phyloP scores from a whole-genome alignment of 768 basidiomycete species.

The Lactarius hengduanensis region DNA sequence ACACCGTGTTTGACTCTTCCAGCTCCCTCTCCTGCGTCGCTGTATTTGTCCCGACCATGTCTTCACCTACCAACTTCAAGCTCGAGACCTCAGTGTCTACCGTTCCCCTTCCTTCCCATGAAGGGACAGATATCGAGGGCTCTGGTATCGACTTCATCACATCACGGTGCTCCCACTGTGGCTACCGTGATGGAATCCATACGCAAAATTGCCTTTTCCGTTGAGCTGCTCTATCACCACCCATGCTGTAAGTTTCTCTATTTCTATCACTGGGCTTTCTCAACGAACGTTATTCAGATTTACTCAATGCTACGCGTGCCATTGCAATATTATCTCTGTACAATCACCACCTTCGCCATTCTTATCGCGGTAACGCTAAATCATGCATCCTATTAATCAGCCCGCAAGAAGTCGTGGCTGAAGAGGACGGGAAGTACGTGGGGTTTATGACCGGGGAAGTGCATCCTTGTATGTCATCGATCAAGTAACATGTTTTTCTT shows the following conservation, averaged over 20 bases:
- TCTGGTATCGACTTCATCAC: conserved; percentile 47
- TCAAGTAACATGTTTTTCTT: conserved; percentile 12
- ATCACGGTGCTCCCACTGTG: conserved; percentile 68
- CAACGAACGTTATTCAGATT: not conserved
- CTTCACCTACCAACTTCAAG: conserved; percentile 28
- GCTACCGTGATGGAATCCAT: conserved; percentile 52
- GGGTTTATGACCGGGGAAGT: not conserved
- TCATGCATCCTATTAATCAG: not conserved
- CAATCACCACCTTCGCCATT: conserved; percentile 3
- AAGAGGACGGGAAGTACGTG: not conserved
- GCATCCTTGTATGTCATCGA: conserved; percentile 14
- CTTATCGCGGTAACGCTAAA: conserved; percentile 13
- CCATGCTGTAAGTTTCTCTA: not conserved
- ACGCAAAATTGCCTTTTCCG: conserved; percentile 58
- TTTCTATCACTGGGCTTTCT: not conserved
- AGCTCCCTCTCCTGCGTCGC: conserved; percentile 5
- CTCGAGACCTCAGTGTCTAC: conserved; percentile 10
- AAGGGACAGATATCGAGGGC: conserved; percentile 32
- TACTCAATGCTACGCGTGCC: conserved; percentile 2
- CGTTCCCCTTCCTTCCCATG: conserved; percentile 20
- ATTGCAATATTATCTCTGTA: conserved; percentile 29
- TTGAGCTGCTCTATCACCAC: conserved; percentile 31
- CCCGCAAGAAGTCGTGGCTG: not conserved
- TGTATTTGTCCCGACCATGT: conserved; percentile 14
- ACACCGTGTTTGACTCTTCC: conserved; percentile 2